phyloP scores from a whole-genome alignment of 2,329 filamentous ascomycete species.

The Ophiosphaerella narmari region DNA sequence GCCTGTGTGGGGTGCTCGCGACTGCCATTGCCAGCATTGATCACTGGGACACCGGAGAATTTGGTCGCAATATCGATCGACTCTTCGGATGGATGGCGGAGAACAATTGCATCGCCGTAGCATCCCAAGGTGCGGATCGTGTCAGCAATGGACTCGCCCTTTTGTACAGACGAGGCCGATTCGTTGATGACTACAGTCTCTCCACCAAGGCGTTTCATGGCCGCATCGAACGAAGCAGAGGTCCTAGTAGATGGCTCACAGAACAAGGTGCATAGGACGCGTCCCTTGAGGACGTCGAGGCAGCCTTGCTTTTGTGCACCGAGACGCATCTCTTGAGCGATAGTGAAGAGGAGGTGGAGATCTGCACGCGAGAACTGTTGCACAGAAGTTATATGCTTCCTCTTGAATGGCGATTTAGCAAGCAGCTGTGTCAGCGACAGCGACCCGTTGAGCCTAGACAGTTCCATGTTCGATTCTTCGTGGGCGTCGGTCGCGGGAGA shows the following conservation, averaged over 20 bases:
- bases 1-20: slow-evolving; percentile 97
- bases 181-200: slow-evolving; percentile 82
- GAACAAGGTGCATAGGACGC: slow-evolving; percentile 90
- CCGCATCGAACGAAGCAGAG: slow-evolving; percentile 93
- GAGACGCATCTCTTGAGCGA: slow-evolving; percentile 96
- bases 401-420: slow-evolving; percentile 82
- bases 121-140: slow-evolving; percentile 91
- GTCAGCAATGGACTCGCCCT: slow-evolving; percentile 92
- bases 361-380: slow-evolving; percentile 87
- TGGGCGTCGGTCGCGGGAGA: slow-evolving; percentile 42
- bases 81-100: slow-evolving; percentile 84
- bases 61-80: slow-evolving; percentile 83
- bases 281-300: slow-evolving; percentile 81
- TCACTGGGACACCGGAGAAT: slow-evolving; percentile 86
- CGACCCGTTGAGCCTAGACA: slow-evolving; percentile 61
- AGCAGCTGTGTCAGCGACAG: slow-evolving; percentile 71
- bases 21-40: slow-evolving; percentile 96
- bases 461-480: slow-evolving; percentile 41
- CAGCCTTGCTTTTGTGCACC: slow-evolving; percentile 92
- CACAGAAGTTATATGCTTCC: slow-evolving; percentile 88
- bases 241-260: slow-evolving; percentile 97
- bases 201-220: slow-evolving; percentile 97
- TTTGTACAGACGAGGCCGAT: slow-evolving; percentile 83
- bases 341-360: slow-evolving; percentile 90
- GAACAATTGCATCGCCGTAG: slow-evolving; percentile 94